These are phyloP conservation scores for Zalerion maritima DNA, from an alignment of 495 filamentous ascomycete species.

Conservation along the genomic window DNA sequence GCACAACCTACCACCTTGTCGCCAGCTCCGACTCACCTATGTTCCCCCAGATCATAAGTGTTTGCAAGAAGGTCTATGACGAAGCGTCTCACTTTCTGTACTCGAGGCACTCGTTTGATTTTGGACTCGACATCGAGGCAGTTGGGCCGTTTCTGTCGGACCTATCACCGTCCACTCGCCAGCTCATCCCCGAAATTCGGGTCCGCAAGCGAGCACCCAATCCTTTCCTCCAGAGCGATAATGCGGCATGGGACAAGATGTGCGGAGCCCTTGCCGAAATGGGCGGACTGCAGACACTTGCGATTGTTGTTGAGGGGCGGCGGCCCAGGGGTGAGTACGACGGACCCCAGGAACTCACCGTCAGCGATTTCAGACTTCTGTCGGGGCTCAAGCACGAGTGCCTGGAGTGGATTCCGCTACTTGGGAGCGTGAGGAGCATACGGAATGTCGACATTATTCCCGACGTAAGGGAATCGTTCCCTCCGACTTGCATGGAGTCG, in stretches of 20 bases:
- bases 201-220: conserved; percentile 34
- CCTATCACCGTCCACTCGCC: conserved; percentile 27
- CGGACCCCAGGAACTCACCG: conserved; percentile 20
- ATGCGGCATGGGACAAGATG: conserved; percentile 33
- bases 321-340: conserved; percentile 25
- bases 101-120: conserved; percentile 33
- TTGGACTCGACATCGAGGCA: conserved; percentile 36
- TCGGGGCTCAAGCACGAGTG: conserved; percentile 21
- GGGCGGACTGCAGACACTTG: conserved; percentile 21
- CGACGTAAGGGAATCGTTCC: conserved; percentile 24
- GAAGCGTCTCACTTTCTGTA: conserved; percentile 38
- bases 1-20: conserved; percentile 33
- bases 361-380: conserved; percentile 25
- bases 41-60: conserved; percentile 28
- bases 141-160: conserved; percentile 40
- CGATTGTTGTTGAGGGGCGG: conserved; percentile 32
- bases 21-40: conserved; percentile 17
- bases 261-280: conserved; percentile 25
- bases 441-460: conserved; percentile 26
- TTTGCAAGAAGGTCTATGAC: conserved; percentile 28
- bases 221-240: conserved; percentile 34
- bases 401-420: conserved; percentile 35
- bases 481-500: conserved; percentile 25
- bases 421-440: conserved; percentile 25
- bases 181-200: conserved; percentile 25